Percentiles rank a stretch among this genome's conserved stretches.
phyloP scores from a whole-genome alignment of 1,284 basidiomycete genomes.

The Ceratorhiza oryzae-sativae region DNA sequence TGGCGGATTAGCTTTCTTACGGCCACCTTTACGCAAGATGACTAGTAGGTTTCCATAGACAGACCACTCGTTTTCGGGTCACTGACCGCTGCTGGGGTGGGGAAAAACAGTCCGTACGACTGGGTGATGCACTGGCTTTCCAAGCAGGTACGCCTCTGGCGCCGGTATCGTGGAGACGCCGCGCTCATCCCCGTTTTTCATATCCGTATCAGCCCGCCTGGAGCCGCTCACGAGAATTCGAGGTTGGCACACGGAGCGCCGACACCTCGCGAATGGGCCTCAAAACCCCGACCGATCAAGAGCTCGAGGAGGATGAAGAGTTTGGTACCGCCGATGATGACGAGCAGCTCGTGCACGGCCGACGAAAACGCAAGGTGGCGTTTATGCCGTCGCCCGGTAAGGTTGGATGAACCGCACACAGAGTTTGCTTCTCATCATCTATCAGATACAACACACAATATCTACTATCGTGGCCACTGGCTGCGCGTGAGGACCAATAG shows the following conservation, averaged over 20 bases:
- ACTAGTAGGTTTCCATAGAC: slow-evolving; percentile 56
- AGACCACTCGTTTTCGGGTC: background rate
- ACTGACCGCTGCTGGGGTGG: background rate
- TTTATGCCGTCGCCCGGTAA: slow-evolving; percentile 78
- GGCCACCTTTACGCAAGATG: slow-evolving; percentile 83
- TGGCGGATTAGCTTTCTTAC: slow-evolving; percentile 68
- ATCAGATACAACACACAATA: slow-evolving; percentile 78
- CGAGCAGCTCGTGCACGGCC: slow-evolving; percentile 65
- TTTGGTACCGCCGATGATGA: slow-evolving; percentile 54
- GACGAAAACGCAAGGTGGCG: slow-evolving; percentile 73
- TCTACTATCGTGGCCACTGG: slow-evolving; percentile 87
- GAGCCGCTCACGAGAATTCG: slow-evolving; percentile 65
- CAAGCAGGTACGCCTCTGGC: slow-evolving; percentile 59
- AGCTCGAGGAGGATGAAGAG: slow-evolving; percentile 75
- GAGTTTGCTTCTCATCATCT: background rate
- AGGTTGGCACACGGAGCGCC: slow-evolving; percentile 78
- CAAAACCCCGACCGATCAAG: slow-evolving; percentile 48
- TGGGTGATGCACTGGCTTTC: slow-evolving; percentile 85
- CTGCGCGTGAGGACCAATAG: slow-evolving; percentile 63
- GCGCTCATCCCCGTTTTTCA: slow-evolving; percentile 34
- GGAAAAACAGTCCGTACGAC: slow-evolving; percentile 42
- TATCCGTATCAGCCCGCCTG: slow-evolving; percentile 45
- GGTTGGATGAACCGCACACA: slow-evolving; percentile 44
- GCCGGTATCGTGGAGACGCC: too few relatives aligned
- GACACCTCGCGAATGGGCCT: slow-evolving; percentile 57